Evolutionary conservation across 225 moss, liverwort and hornwort species (phyloP), one percentile per base, ranked within the genome.

Genomic region (Marchantia polymorpha): DNA sequence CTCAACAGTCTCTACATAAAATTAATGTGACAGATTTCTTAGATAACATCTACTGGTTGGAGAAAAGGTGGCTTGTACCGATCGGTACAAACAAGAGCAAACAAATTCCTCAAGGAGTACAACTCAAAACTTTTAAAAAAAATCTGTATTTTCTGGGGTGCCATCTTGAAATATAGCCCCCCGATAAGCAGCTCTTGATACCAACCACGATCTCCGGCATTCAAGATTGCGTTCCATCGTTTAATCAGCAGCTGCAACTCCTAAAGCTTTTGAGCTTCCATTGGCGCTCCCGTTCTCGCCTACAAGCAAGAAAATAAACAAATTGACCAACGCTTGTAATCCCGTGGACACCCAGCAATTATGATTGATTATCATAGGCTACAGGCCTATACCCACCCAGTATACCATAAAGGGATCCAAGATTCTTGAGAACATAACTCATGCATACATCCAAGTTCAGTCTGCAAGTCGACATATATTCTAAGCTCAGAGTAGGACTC

Each of bases 261-360:
- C 73, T 88, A 83, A 26, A 85, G 82, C 55, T 90, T 89, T 47
- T 87, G 26, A 65, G 93, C 78, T 78, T 89, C 90, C 77, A 90
- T 85, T 55, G 87, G 80, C 69, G 90, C 88, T 71, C 92, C 93
- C 77, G 84, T 91, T 78, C 95, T 95, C 65, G 95, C 95, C 92
- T 90, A 89, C 83, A 82, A 58, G 59, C 78, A 39, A 39, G 39
- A 5, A 39, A 5, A 39, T 39, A 2, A 39, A 2, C 2, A 39
- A 2, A 5, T 39, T 39, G 39, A 39, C 39, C 39, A 39, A 39
- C 5, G 5, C 39, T 39, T 39, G 5, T 2, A 39, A 39, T 39
- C 39, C 39, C 39, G 39, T 39, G 39, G 39, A 39, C 3, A 39
- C 39, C 5, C 39, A 2, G 5, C 39, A 39, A 2, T 39, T 5